Percentiles rank a stretch among this genome's conserved stretches.
phyloP scores from a whole-genome alignment of 192 early-diverging fungal genomes.

The Mycoemilia scoparia region DNA sequence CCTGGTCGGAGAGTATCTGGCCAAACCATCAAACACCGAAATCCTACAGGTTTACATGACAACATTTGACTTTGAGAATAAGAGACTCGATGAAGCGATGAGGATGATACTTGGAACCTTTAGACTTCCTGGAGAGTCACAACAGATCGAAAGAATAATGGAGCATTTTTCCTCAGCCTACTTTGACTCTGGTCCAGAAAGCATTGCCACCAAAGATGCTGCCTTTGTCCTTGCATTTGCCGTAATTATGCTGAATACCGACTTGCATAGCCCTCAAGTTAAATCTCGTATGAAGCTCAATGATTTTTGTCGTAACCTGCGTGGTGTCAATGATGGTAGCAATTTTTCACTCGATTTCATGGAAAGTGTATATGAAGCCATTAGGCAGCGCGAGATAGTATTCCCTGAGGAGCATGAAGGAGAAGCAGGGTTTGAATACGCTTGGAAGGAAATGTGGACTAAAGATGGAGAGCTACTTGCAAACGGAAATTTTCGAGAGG shows the following conservation, averaged over 20 bases:
- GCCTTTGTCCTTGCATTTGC: conserved; percentile 82
- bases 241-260: conserved; percentile 95
- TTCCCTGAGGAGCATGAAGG: conserved; percentile 96
- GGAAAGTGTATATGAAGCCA: conserved; percentile 70
- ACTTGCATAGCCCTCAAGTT: conserved; percentile 91
- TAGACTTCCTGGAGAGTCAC: conserved; percentile 91
- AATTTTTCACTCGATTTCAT: conserved; percentile 75
- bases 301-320: conserved; percentile 74
- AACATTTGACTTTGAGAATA: conserved; percentile 73
- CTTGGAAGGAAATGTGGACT: conserved; percentile 49
- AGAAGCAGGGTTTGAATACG: conserved; percentile 81
- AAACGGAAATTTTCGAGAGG: conserved; percentile 5
- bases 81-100: conserved; percentile 83
- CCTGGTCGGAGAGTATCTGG: conserved; percentile 70
- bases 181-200: conserved; percentile 36
- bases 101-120: conserved; percentile 85
- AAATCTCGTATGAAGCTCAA: conserved; percentile 74
- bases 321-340: conserved; percentile 69
- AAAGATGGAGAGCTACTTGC: conserved; percentile 4
- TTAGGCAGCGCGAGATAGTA: conserved; percentile 78
- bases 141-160: conserved; percentile 91
- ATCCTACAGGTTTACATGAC: conserved; percentile 68
- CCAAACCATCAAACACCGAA: conserved; percentile 68
- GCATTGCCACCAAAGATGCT: conserved; percentile 62
- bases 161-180: conserved; percentile 77